Evolutionary conservation across 345 rosid genomes (phyloP).

Genomic region (Cochlearia excelsa): DNA sequence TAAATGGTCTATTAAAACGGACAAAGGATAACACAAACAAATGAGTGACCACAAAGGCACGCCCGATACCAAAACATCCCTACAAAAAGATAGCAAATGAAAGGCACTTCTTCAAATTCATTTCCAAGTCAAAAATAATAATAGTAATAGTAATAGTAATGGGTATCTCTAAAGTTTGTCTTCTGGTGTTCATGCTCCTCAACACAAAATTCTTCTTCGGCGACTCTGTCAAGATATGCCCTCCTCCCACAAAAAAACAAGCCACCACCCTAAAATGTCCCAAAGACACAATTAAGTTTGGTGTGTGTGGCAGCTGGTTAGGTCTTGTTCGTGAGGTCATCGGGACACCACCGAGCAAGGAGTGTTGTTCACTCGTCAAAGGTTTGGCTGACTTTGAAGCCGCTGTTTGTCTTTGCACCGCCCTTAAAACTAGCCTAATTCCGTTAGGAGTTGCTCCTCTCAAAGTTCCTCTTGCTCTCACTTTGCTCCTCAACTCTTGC

Average conservation of each 20-base stretch:
- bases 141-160: background rate
- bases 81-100: too few relatives aligned
- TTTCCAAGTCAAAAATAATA: too few relatives aligned
- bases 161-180: constrained; percentile 24
- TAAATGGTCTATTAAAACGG: too few relatives aligned
- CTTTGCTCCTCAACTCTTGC: constrained; percentile 51
- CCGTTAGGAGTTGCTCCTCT: constrained; percentile 36
- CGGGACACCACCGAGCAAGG: constrained; percentile 66
- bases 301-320: constrained; percentile 79
- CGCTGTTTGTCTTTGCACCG: constrained; percentile 70
- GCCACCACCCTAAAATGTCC: constrained; percentile 41
- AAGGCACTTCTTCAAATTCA: too few relatives aligned
- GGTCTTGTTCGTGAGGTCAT: constrained; percentile 60
- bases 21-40: too few relatives aligned
- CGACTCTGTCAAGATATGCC: constrained; percentile 35
- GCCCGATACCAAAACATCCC: too few relatives aligned
- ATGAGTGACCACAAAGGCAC: too few relatives aligned
- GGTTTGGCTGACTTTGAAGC: constrained; percentile 91
- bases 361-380: constrained; percentile 60
- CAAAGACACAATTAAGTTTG: constrained; percentile 57
- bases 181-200: constrained; percentile 33
- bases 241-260: constrained; percentile 25
- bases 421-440: constrained; percentile 57
- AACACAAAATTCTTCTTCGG: constrained; percentile 35
- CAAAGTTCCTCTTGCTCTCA: constrained; percentile 46